Evolutionary conservation across 108 stramenopile genomes (phyloP).

Genomic region (Phaeodactylum tricornutum): DNA sequence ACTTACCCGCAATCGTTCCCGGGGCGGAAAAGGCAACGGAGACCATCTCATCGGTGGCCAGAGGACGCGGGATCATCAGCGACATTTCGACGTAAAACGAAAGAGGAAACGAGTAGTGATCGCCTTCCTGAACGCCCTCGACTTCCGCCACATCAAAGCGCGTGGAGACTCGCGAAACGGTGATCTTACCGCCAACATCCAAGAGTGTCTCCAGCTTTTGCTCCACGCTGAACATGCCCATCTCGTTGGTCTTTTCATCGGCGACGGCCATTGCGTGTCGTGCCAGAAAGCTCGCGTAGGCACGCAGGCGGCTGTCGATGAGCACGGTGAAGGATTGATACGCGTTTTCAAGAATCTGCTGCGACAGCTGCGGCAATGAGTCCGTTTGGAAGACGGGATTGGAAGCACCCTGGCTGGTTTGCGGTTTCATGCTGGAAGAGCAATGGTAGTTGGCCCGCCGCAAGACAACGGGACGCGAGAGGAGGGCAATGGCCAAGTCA

Average conservation of each 20-base stretch:
- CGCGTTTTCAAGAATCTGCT: slow-evolving; percentile 10
- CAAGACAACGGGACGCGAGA: neutral
- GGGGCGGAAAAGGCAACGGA: too few relatives aligned
- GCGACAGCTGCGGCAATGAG: too few relatives aligned
- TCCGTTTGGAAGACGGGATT: too few relatives aligned
- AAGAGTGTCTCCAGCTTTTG: slow-evolving; percentile 8
- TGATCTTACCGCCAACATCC: neutral
- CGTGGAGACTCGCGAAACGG: too few relatives aligned
- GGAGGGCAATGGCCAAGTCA: neutral
- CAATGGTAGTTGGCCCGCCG: neutral
- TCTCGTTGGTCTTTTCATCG: neutral
- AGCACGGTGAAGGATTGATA: slow-evolving; percentile 10
- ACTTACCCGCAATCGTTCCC: too few relatives aligned
- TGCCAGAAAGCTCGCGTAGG: slow-evolving; percentile 9
- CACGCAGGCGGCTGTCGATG: slow-evolving; percentile 12
- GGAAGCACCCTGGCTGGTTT: neutral
- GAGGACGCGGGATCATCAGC: too few relatives aligned
- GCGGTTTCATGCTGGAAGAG: neutral
- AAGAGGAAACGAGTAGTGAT: too few relatives aligned
- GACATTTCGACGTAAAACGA: too few relatives aligned
- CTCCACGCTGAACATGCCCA: slow-evolving; percentile 2
- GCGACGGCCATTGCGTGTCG: slow-evolving; percentile 8
- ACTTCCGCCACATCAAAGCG: too few relatives aligned
- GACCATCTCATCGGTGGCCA: too few relatives aligned
- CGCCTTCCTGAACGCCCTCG: too few relatives aligned